Percentiles rank a stretch among this genome's conserved stretches.
Conservation (phyloP, 2,329 filamentous ascomycete species). For the Phaeosphaeria sp. region DNA sequence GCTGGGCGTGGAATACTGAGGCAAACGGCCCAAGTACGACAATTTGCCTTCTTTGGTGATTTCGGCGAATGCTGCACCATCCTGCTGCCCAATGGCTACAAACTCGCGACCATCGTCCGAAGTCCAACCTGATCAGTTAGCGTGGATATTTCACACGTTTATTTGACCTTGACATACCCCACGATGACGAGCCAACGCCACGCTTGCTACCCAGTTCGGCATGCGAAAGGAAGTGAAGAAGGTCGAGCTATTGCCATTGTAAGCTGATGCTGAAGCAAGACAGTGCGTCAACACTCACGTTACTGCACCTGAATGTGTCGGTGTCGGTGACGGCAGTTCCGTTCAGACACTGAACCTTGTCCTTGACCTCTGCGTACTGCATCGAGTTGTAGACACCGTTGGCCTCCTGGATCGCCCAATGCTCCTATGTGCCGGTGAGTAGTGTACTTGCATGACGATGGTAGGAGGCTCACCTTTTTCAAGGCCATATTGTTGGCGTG, state of each 20-base stretch:
- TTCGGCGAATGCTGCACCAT: conserved; percentile 63
- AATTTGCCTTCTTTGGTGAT: conserved; percentile 59
- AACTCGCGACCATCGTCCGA: conserved; percentile 61
- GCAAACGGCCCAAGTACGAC: conserved; percentile 61
- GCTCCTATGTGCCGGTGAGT: conserved; percentile 34
- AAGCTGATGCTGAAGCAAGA: neutral
- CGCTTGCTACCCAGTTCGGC: conserved; percentile 57
- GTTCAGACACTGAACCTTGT: conserved; percentile 44
- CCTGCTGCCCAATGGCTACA: conserved; percentile 60
- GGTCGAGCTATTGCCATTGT: conserved; percentile 51
- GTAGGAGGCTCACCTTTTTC: conserved; percentile 31
- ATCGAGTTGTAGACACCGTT: conserved; percentile 42
- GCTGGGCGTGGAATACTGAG: conserved; percentile 53
- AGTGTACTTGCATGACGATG: neutral
- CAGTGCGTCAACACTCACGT: neutral
- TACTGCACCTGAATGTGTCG: conserved; percentile 48
- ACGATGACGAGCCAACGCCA: conserved; percentile 55
- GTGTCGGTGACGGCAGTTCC: conserved; percentile 44
- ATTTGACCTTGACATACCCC: conserved; percentile 46
- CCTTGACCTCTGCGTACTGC: conserved; percentile 43
- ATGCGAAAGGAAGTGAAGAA: conserved; percentile 64
- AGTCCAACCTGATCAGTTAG: conserved; percentile 52
- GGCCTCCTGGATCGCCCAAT: conserved; percentile 43
- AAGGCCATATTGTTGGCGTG: conserved; percentile 46
- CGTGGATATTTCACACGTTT: neutral